phyloP scores from a whole-genome alignment of 306 rosid species.

The Clitoria ternatea region DNA sequence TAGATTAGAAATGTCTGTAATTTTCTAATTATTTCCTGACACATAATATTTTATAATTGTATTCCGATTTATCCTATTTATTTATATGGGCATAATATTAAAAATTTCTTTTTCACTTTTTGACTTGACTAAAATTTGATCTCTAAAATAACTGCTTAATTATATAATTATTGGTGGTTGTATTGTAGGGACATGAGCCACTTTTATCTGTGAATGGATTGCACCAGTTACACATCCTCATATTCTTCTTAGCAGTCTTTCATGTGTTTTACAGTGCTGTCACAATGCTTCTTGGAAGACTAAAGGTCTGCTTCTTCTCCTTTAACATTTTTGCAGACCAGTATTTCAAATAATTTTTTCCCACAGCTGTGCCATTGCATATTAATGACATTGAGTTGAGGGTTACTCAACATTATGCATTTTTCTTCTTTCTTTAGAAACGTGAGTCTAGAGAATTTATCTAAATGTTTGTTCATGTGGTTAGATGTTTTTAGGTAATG shows the following conservation, averaged over 20 bases:
- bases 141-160: slow-evolving; percentile 6
- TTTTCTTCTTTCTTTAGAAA: neutral
- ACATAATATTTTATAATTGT: neutral
- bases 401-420: neutral
- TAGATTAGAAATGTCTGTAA: too few relatives aligned
- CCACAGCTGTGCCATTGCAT: neutral
- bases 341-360: neutral
- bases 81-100: neutral
- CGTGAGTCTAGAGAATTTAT: neutral
- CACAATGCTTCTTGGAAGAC: slow-evolving; percentile 96
- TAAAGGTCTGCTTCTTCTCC: slow-evolving; percentile 50
- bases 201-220: slow-evolving; percentile 70
- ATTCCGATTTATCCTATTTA: neutral
- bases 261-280: slow-evolving; percentile 81
- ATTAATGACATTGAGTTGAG: neutral
- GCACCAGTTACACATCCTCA: slow-evolving; percentile 92
- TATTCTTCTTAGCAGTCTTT: slow-evolving; percentile 84
- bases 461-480: neutral
- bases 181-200: slow-evolving; percentile 70
- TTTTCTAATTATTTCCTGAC: too few relatives aligned
- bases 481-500: neutral
- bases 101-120: neutral
- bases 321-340: neutral
- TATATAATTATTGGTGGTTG: slow-evolving; percentile 23
- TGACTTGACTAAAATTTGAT: neutral